Percentiles rank a stretch among this genome's conserved stretches.
These are phyloP conservation scores for Apiosordaria backusii DNA, from an alignment of 495 filamentous ascomycete genomes.

Conservation along the genomic window DNA sequence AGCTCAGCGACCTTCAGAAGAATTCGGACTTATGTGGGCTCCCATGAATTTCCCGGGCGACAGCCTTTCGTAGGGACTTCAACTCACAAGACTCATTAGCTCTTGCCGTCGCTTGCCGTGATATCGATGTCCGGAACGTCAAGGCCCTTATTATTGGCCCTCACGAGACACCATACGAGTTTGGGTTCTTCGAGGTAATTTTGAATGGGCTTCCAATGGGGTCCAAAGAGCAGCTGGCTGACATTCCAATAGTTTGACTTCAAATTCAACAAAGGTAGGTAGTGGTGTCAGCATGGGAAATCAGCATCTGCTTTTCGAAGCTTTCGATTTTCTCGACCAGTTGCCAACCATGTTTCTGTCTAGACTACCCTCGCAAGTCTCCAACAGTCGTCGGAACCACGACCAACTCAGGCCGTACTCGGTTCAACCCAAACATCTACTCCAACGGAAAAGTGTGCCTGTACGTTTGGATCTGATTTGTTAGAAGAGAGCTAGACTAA, in stretches of 20 bases:
- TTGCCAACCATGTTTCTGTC: not conserved
- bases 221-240: conserved; percentile 17
- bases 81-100: conserved; percentile 46
- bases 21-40: conserved; percentile 73
- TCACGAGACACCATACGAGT: conserved; percentile 93
- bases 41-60: not conserved
- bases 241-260: conserved; percentile 53
- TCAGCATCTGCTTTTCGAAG: not conserved
- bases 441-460: conserved; percentile 86
- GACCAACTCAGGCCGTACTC: conserved; percentile 79
- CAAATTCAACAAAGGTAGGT: conserved; percentile 62
- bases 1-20: conserved; percentile 78
- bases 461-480: conserved; percentile 46
- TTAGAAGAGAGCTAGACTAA: conserved; percentile 16
- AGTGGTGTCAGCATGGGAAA: not conserved
- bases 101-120: conserved; percentile 78
- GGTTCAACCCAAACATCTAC: conserved; percentile 98
- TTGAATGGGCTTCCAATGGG: not conserved
- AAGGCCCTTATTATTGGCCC: conserved; percentile 88
- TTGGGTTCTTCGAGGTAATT: conserved; percentile 88
- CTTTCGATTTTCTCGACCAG: not conserved
- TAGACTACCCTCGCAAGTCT: conserved; percentile 85
- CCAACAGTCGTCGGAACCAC: conserved; percentile 73
- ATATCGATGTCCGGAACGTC: conserved; percentile 84
- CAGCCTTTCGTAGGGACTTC: not conserved